Conservation (phyloP, 2,329 filamentous ascomycete species). For the Claviceps monticola region DNA sequence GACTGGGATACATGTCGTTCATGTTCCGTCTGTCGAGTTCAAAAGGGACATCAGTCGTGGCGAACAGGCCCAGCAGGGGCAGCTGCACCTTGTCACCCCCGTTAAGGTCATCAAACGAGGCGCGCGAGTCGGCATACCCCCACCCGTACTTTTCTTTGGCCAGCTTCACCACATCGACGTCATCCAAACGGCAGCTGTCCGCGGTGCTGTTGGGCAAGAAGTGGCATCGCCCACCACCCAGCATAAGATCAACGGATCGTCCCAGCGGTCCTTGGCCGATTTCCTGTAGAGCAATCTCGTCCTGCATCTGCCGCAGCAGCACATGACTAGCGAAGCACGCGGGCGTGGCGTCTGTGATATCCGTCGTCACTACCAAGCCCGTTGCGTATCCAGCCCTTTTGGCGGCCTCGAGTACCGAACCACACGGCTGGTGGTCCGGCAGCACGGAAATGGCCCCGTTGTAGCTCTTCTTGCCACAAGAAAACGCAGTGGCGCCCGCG, state of each 20-base stretch:
- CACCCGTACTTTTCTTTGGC: conserved; percentile 67
- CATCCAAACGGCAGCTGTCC: conserved; percentile 71
- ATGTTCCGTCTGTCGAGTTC: conserved; percentile 79
- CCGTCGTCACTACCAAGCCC: conserved; percentile 85
- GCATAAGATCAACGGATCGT: conserved; percentile 76
- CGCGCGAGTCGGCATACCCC: conserved; percentile 59
- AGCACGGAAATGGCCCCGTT: conserved; percentile 90
- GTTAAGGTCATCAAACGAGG: conserved; percentile 62
- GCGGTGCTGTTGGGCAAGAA: conserved; percentile 72
- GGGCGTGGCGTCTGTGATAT: conserved; percentile 89
- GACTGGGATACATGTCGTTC: conserved; percentile 68
- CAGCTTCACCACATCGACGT: conserved; percentile 57
- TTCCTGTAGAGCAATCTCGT: conserved; percentile 86
- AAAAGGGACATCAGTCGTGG: conserved; percentile 70
- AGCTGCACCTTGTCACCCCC: conserved; percentile 55
- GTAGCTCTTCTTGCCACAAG: conserved; percentile 86
- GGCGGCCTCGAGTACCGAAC: conserved; percentile 84
- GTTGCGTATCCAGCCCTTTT: conserved; percentile 86
- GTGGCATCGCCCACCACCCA: conserved; percentile 86
- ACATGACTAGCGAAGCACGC: conserved; percentile 91
- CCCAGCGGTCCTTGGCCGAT: conserved; percentile 78
- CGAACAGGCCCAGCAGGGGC: conserved; percentile 77
- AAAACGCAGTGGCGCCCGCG: conserved; percentile 93
- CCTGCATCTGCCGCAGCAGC: conserved; percentile 64
- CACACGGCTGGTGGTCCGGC: conserved; percentile 75